Evolutionary conservation across 768 basidiomycete species (phyloP).

Genomic region (Leccinellum luteum): DNA sequence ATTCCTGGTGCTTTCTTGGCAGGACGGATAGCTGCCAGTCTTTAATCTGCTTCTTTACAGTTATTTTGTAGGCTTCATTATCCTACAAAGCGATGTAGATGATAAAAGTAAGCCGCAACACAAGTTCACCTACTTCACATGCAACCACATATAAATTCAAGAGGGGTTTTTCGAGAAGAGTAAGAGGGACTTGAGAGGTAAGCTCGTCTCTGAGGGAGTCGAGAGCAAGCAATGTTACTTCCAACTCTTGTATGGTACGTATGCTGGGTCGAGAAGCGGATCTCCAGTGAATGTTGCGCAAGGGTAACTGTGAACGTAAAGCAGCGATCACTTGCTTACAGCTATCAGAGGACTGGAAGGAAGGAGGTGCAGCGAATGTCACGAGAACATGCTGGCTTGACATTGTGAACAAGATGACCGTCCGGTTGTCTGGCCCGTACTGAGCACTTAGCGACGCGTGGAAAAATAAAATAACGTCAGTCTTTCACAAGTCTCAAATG

Average conservation of each 20-base stretch:
- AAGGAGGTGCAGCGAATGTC: slow-evolving; percentile 63
- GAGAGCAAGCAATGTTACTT: slow-evolving; percentile 67
- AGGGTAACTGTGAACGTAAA: slow-evolving; percentile 70
- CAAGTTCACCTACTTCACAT: slow-evolving; percentile 70
- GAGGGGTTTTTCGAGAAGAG: slow-evolving; percentile 82
- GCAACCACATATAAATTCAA: slow-evolving; percentile 82
- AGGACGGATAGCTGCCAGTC: slow-evolving; percentile 79
- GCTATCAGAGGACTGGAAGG: slow-evolving; percentile 65
- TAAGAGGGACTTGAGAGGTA: slow-evolving; percentile 70
- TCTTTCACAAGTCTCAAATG: slow-evolving; percentile 38
- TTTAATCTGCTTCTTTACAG: slow-evolving; percentile 81
- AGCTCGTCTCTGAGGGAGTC: slow-evolving; percentile 71
- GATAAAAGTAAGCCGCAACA: slow-evolving; percentile 4
- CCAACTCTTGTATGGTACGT: slow-evolving; percentile 87
- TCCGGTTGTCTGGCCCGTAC: background rate
- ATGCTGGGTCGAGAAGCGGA: slow-evolving; percentile 64
- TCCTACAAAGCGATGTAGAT: slow-evolving; percentile 38
- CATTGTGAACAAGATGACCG: slow-evolving; percentile 17
- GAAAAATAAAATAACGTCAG: slow-evolving; percentile 7
- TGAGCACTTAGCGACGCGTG: slow-evolving; percentile 8
- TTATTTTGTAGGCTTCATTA: slow-evolving; percentile 70
- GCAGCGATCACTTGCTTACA: slow-evolving; percentile 70
- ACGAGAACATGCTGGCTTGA: slow-evolving; percentile 56
- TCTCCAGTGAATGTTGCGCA: slow-evolving; percentile 94
- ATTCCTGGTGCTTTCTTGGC: slow-evolving; percentile 82